Evolutionary conservation across 2,329 filamentous ascomycete species (phyloP), one percentile per base, ranked within the genome.

Genomic region (Cladosporium oxysporum): DNA sequence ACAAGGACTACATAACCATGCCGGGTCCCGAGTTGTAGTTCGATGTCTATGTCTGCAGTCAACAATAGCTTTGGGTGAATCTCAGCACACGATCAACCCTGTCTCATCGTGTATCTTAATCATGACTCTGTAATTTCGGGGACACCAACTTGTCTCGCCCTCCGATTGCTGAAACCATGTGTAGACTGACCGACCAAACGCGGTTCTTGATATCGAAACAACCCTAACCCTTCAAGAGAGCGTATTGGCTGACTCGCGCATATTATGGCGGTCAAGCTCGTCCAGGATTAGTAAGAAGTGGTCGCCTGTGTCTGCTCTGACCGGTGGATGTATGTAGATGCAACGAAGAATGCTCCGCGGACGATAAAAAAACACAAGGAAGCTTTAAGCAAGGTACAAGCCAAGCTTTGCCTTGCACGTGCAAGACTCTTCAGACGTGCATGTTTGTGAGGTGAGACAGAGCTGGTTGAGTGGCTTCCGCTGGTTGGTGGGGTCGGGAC

Each of bases 361-460:
- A 3, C 11, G 7, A 47, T 47, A 2, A 12, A 5, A 5, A 10
- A 7, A 44, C 6, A 21, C 7, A 3, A 21, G 10, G 1, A 23
- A 8, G 21, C 11, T 21, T 3, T 10, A n/a, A 12, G 41, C n/a
- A 47, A 47, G 41, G 6, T 21, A 10, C 8, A 47, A 21, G 41
- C 41, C 41, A 47, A 47, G 41, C n/a, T 4, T 47, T 21, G 11
- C 4, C n/a, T 47, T 47, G 52, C 52, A 55, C 52, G 52, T 55
- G 52, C 29, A 33, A 28, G 18, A 8, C 12, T 55, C 52, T 55
- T 55, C 52, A 55, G 52, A 33, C 52, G 21, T 55, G 52, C 52
- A 55, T 55, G 52, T 55, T 55, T 33, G 52, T 55, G 52, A 55
- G 18, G 28, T 55, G 52, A 55, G 52, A 55, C 52, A 55, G 6